These are phyloP conservation scores for Pyronema domesticum DNA, from an alignment of 495 filamentous ascomycete genomes.

Conservation along the genomic window DNA sequence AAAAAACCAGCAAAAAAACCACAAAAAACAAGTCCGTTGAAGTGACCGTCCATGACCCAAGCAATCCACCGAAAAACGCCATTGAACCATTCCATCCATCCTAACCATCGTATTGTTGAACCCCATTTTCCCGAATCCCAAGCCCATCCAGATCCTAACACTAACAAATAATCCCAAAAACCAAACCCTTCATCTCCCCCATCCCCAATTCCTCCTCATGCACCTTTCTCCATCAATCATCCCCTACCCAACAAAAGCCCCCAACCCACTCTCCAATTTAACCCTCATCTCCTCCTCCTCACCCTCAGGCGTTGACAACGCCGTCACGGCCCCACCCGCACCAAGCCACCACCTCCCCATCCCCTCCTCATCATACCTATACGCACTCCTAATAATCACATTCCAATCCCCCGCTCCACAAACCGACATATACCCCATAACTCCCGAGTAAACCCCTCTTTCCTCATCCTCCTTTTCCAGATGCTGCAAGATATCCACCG, in stretches of 20 bases:
- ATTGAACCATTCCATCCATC: too few relatives aligned
- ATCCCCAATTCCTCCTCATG: too few relatives aligned
- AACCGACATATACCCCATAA: slow-evolving; percentile 74
- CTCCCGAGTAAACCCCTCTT: slow-evolving; percentile 73
- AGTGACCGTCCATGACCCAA: too few relatives aligned
- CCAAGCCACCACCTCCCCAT: slow-evolving; percentile 36
- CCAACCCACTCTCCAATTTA: slow-evolving; percentile 37
- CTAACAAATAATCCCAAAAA: too few relatives aligned
- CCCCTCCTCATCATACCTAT: slow-evolving; percentile 39
- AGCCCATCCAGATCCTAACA: too few relatives aligned
- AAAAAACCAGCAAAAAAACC: too few relatives aligned
- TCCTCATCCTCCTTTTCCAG: slow-evolving; percentile 45
- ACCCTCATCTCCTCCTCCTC: slow-evolving; percentile 86
- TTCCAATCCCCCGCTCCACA: slow-evolving; percentile 74
- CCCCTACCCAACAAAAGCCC: slow-evolving; percentile 8
- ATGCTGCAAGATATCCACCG: slow-evolving; percentile 55
- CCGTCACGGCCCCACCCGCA: slow-evolving; percentile 76
- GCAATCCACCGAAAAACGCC: too few relatives aligned
- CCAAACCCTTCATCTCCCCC: too few relatives aligned
- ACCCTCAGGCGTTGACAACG: slow-evolving; percentile 52
- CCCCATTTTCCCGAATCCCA: too few relatives aligned
- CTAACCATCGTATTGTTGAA: too few relatives aligned
- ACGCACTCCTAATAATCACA: slow-evolving; percentile 66
- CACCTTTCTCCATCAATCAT: too few relatives aligned
- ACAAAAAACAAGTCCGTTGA: too few relatives aligned